Evolutionary conservation across 176 grass and related monocot genomes (phyloP).

Genomic region (Paspalum notatum): DNA sequence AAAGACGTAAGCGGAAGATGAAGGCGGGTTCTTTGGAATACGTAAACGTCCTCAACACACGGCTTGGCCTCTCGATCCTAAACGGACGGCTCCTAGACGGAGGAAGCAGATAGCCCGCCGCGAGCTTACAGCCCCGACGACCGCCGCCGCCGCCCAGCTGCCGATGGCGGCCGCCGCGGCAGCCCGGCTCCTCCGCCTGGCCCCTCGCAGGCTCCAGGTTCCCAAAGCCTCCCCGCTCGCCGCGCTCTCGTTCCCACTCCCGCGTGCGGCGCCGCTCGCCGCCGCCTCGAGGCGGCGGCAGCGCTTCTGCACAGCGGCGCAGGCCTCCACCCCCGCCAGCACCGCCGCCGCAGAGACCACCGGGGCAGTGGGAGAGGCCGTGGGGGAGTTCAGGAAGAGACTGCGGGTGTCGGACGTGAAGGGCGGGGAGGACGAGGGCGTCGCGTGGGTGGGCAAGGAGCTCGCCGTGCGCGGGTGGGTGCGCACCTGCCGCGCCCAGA

Average conservation of each 20-base stretch:
- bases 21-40: fast-evolving
- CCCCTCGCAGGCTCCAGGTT: constrained; percentile 31
- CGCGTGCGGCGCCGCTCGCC: background rate
- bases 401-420: constrained; percentile 73
- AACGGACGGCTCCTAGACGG: constrained; percentile 37
- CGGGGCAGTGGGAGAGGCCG: constrained; percentile 40
- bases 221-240: background rate
- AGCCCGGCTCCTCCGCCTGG: constrained; percentile 40
- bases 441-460: constrained; percentile 65
- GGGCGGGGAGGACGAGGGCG: constrained; percentile 68
- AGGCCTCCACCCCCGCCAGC: constrained; percentile 42
- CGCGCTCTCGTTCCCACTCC: background rate
- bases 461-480: constrained; percentile 86
- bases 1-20: background rate
- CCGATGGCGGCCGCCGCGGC: constrained; percentile 49
- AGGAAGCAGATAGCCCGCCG: constrained; percentile 41
- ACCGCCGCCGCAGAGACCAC: constrained; percentile 18
- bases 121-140: constrained; percentile 9
- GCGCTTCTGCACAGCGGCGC: constrained; percentile 52
- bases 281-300: constrained; percentile 44
- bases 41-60: background rate
- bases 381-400: constrained; percentile 73
- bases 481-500: constrained; percentile 93
- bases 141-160: background rate
- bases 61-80: background rate